Evolutionary conservation across 1,284 basidiomycete genomes (phyloP), one percentile per base, ranked within the genome.

Genomic region (Ganoderma meredithae): DNA sequence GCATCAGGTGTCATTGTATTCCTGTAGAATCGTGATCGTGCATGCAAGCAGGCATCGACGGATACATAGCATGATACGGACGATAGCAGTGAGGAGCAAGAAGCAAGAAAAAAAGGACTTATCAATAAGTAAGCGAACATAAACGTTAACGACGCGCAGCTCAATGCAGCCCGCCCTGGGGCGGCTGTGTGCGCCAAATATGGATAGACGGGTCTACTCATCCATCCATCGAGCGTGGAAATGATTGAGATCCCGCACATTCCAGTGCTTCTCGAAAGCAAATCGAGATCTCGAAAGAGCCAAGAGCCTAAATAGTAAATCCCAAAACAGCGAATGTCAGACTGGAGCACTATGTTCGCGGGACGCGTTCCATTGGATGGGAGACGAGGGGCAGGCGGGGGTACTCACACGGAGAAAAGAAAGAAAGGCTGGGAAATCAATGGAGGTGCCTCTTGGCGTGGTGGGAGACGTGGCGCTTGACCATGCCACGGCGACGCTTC

Each of bases 181-280:
- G 52, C 59, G 60, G 66, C 44, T n/a, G 60, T 31, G 65, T 27
- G 63, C 61, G 47, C 56, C 53, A 62, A n/a, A 68, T 59, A 66
- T 47, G 66, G 64, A 69, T 63, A 72, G 72, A 73, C 66, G 65
- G 69, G 65, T 73, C 73, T 69, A 75, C 72, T 72, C 72, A 62
- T 68, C 71, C 62, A 72, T 68, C 69, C 60, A 71, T 66, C 52
- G 68, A 52, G 65, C 64, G 60, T 66, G 65, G 64, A 66, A 63
- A 60, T 66, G 65, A 66, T 60, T 64, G 70, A 72, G 72, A 75
- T 75, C 74, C 72, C 70, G 66, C 63, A 25, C 62, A 25, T 58
- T 60, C 71, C 68, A 73, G 75, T 75, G 73, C 75, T 75, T 74
- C 68, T 68, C 73, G 62, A 72, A 76, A 77, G 76, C 75, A 74